Evolutionary conservation across 2,329 filamentous ascomycete species (phyloP).

Genomic region (Bertia moriformis): DNA sequence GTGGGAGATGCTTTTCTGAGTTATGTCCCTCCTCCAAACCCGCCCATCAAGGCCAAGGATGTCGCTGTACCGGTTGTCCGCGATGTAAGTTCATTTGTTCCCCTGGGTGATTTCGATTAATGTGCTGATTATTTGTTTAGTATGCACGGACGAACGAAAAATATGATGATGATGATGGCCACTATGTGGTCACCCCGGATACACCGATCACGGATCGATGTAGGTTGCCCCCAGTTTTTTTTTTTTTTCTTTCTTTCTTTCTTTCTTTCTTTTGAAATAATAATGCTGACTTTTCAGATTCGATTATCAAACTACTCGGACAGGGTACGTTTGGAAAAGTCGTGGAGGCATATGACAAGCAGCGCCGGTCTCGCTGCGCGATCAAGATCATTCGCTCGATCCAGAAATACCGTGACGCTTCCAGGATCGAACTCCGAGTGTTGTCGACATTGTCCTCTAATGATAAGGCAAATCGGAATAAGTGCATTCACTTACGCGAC

Average conservation of each 20-base stretch:
- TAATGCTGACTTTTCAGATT: slow-evolving; percentile 37
- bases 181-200: slow-evolving; percentile 86
- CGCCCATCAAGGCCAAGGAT: slow-evolving; percentile 78
- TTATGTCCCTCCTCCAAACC: slow-evolving; percentile 76
- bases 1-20: slow-evolving; percentile 58
- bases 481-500: slow-evolving; percentile 90
- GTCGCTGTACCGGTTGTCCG: slow-evolving; percentile 48
- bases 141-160: slow-evolving; percentile 41
- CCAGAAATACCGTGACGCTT: slow-evolving; percentile 94
- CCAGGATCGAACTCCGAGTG: slow-evolving; percentile 83
- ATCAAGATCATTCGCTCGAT: slow-evolving; percentile 98
- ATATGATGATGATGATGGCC: slow-evolving; percentile 89
- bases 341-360: slow-evolving; percentile 75
- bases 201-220: slow-evolving; percentile 78
- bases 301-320: slow-evolving; percentile 76
- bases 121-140: not conserved
- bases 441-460: slow-evolving; percentile 84
- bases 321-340: slow-evolving; percentile 98
- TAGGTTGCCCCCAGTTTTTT: slow-evolving; percentile 30
- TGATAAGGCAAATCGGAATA: slow-evolving; percentile 80
- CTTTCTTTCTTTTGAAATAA: slow-evolving; percentile 9
- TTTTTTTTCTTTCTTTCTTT: not conserved
- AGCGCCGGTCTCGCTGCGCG: slow-evolving; percentile 65
- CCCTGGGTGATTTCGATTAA: not conserved
- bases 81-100: slow-evolving; percentile 37